Conservation (phyloP, 352 stramenopile genomes). For the Phytopythium montanum region DNA sequence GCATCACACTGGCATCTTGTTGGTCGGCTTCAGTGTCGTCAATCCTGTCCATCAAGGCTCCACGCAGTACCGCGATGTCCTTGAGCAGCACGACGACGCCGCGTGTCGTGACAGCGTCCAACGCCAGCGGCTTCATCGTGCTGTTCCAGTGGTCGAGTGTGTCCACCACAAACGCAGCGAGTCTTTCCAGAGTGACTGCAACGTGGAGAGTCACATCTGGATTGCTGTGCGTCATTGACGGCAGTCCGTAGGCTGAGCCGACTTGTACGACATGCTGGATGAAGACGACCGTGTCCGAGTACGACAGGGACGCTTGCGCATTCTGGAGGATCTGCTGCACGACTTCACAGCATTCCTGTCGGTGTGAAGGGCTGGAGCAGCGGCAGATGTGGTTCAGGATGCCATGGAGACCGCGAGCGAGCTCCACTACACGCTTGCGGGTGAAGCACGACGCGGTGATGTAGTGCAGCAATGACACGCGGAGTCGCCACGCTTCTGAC, state of each 20-base stretch:
- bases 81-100: conserved; percentile 44
- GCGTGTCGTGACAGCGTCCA: conserved; percentile 40
- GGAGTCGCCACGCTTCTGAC: conserved; percentile 36
- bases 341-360: conserved; percentile 40
- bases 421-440: conserved; percentile 21
- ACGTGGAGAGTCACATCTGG: conserved; percentile 19
- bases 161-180: conserved; percentile 27
- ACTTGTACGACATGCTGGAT: conserved; percentile 26
- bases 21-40: neutral
- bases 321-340: conserved; percentile 45
- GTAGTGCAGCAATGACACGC: conserved; percentile 50
- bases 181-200: conserved; percentile 15
- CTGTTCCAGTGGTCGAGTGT: conserved; percentile 23
- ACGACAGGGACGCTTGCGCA: conserved; percentile 25
- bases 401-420: conserved; percentile 36
- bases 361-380: conserved; percentile 32
- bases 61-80: conserved; percentile 34
- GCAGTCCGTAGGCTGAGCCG: conserved; percentile 16
- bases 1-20: neutral
- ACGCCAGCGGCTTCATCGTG: conserved; percentile 12
- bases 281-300: conserved; percentile 32
- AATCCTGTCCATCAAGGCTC: neutral
- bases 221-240: conserved; percentile 14
- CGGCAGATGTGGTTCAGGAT: conserved; percentile 39
- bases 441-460: conserved; percentile 41